A percentile compares a stretch with the other conserved stretches of the same genome.
Evolutionary conservation across 805 yeast genomes (phyloP).

Genomic region (Isabelozyma heimii): DNA sequence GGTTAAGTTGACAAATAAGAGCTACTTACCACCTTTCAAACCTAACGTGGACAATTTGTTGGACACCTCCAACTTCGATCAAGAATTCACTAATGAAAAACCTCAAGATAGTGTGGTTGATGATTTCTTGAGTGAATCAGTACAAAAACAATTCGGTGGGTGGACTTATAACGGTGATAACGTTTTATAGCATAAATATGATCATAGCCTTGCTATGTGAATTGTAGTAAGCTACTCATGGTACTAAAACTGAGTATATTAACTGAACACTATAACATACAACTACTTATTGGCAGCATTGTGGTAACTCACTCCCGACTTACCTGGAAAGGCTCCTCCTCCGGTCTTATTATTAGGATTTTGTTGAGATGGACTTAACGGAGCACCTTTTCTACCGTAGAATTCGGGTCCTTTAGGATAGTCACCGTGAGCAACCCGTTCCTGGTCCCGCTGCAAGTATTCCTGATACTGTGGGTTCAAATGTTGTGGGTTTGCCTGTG

Average conservation of each 20-base stretch:
- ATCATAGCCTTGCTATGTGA: background rate
- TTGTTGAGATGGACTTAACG: slow-evolving; percentile 24
- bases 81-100: slow-evolving; percentile 89
- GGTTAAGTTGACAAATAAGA: slow-evolving; percentile 72
- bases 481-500: slow-evolving; percentile 33
- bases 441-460: slow-evolving; percentile 27
- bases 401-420: slow-evolving; percentile 23
- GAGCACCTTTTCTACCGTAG: slow-evolving; percentile 31
- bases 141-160: slow-evolving; percentile 98
- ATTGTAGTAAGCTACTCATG: no score
- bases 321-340: slow-evolving; percentile 37
- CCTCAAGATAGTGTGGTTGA: slow-evolving; percentile 96
- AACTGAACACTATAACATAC: background rate
- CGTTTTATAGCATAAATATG: slow-evolving; percentile 6
- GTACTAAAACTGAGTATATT: no score
- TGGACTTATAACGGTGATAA: slow-evolving; percentile 89
- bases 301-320: slow-evolving; percentile 33
- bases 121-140: slow-evolving; percentile 85
- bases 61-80: slow-evolving; percentile 96
- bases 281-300: slow-evolving; percentile 28
- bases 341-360: slow-evolving; percentile 15
- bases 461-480: slow-evolving; percentile 37
- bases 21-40: slow-evolving; percentile 93
- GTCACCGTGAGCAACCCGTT: slow-evolving; percentile 29
- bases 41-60: slow-evolving; percentile 89